Conservation (phyloP, 2,329 filamentous ascomycete genomes). For the Leptographium flavum region DNA sequence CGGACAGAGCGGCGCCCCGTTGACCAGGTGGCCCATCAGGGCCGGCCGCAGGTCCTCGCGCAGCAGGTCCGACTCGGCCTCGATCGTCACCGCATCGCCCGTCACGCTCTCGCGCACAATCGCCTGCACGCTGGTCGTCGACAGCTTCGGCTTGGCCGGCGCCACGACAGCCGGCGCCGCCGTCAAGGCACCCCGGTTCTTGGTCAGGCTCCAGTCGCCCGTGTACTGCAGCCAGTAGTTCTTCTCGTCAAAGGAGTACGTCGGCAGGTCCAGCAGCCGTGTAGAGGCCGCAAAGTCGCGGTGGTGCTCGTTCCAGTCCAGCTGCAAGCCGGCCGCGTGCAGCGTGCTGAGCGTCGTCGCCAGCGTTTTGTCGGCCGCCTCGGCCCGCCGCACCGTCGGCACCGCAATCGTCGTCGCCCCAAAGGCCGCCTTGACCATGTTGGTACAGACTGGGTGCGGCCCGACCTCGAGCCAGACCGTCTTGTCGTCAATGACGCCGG, state of each 20-base stretch:
- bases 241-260: slow-evolving; percentile 60
- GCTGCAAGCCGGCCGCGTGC: slow-evolving; percentile 43
- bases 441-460: slow-evolving; percentile 55
- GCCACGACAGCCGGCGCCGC: slow-evolving; percentile 12
- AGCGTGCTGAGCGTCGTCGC: slow-evolving; percentile 41
- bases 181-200: slow-evolving; percentile 41
- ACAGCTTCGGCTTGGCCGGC: slow-evolving; percentile 39
- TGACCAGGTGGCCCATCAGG: slow-evolving; percentile 52
- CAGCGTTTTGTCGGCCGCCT: slow-evolving; percentile 51
- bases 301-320: slow-evolving; percentile 61
- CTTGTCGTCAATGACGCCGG: slow-evolving; percentile 47
- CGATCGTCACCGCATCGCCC: slow-evolving; percentile 41
- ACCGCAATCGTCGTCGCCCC: slow-evolving; percentile 37
- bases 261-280: slow-evolving; percentile 46
- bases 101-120: slow-evolving; percentile 49
- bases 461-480: slow-evolving; percentile 61
- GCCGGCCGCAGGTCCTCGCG: slow-evolving; percentile 47
- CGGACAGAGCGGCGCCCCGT: slow-evolving; percentile 51
- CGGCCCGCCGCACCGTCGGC: slow-evolving; percentile 47
- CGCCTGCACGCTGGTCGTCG: slow-evolving; percentile 51
- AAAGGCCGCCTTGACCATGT: slow-evolving; percentile 53
- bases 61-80: slow-evolving; percentile 52
- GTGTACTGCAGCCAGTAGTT: slow-evolving; percentile 52
- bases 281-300: slow-evolving; percentile 27
- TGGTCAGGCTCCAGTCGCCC: slow-evolving; percentile 59